Evolutionary conservation across 2,329 filamentous ascomycete genomes (phyloP), one percentile per base, ranked within the genome.

Genomic region (Zymoseptoria pseudotritici): DNA sequence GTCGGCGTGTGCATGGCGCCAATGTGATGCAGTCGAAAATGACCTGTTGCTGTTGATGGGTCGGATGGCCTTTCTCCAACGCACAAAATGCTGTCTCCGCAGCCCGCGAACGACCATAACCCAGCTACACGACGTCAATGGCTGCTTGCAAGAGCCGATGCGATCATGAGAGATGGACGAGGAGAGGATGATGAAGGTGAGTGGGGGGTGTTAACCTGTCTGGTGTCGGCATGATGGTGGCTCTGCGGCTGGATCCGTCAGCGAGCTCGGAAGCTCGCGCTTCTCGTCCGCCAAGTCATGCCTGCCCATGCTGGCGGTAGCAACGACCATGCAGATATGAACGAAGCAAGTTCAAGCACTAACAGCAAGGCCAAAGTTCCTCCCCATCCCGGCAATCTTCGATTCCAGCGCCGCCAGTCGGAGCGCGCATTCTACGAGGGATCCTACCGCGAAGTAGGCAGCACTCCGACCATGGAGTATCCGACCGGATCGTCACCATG

Each of bases 401-500:
- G 72, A 22, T 73, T 72, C 61, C 72, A 74, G 55, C 70, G 72
- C 55, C 71, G 72, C 57, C 68, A 68, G 50, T 69, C 65, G 56
- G 72, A 74, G 61, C 66, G 70, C 22, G 71, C 70, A 10, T 74
- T 67, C 60, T 62, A 65, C 58, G 72, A 74, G 59, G 68, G 66
- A 21, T 58, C 66, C n/a, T 69, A 68, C 57, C 60, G 70, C 59
- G 71, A 69, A 60, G 56, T 62, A n/a, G 62, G 62, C 53, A 59
- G 64, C 29, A 67, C 67, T 9, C 65, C 68, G 20, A 68, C 63
- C 53, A 89, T 89, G 86, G 86, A 89, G 72, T 89, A 89, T 73
- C 85, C 85, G 58, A 64, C 78, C 42, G 85, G 80, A 57, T 67
- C 78, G 58, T 87, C 85, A 42, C 86, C 86, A 57, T 89, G 86